Conservation (phyloP, 2,329 filamentous ascomycete genomes). For the Ascochyta lentis region DNA sequence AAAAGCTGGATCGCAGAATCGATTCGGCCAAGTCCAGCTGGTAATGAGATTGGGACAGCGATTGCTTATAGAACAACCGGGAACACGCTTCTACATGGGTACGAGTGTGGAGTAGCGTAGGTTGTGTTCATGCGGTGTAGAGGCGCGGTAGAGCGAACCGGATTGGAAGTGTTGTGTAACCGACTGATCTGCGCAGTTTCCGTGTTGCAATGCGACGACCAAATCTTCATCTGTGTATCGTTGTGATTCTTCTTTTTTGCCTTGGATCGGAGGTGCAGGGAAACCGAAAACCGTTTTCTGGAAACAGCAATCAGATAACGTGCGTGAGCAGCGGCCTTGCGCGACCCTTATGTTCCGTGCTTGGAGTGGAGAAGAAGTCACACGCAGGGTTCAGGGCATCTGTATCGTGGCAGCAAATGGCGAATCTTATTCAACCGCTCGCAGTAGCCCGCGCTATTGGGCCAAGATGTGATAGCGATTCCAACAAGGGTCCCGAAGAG, state of each 20-base stretch:
- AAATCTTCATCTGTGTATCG: conserved; percentile 26
- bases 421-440: conserved; percentile 46
- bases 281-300: conserved; percentile 16
- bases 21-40: conserved; percentile 16
- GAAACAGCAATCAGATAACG: conserved; percentile 29
- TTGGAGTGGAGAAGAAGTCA: conserved; percentile 36
- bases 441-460: conserved; percentile 44
- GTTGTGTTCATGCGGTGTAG: conserved; percentile 43
- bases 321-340: conserved; percentile 38
- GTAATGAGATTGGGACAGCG: conserved; percentile 16
- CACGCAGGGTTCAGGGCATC: conserved; percentile 41
- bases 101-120: conserved; percentile 29
- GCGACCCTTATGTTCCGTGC: conserved; percentile 43
- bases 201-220: conserved; percentile 32
- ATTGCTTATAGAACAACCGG: conserved; percentile 32
- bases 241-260: conserved; percentile 13
- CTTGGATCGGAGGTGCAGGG: neutral
- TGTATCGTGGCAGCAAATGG: conserved; percentile 45
- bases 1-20: conserved; percentile 36
- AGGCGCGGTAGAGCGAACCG: conserved; percentile 35
- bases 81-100: conserved; percentile 42
- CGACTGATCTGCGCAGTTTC: conserved; percentile 30
- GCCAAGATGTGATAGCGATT: conserved; percentile 48
- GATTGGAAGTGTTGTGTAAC: conserved; percentile 27
- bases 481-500: conserved; percentile 31